Percentiles rank a stretch among this genome's conserved stretches.
phyloP scores from a whole-genome alignment of 2,329 filamentous ascomycete genomes.

The Apiospora marii region DNA sequence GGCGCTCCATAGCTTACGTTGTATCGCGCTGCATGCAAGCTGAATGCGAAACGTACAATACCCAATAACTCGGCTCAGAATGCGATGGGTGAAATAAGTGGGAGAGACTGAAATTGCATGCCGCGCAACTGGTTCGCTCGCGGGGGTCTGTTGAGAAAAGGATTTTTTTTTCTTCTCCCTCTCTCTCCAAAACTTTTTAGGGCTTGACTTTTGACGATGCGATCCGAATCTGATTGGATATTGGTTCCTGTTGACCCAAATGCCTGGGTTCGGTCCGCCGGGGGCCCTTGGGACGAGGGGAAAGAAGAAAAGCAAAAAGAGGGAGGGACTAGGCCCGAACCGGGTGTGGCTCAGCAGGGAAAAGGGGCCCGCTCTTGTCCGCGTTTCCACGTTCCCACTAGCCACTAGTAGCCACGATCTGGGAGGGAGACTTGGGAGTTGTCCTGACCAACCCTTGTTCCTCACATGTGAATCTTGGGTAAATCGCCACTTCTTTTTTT shows the following conservation, averaged over 20 bases:
- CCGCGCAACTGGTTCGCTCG: conserved; percentile 16
- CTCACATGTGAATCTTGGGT: conserved; percentile 15
- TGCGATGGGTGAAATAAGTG: conserved; percentile 17
- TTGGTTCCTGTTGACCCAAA: neutral
- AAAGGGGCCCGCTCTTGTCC: conserved; percentile 8
- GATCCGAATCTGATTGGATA: conserved; percentile 15
- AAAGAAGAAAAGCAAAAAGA: neutral
- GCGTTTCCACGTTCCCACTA: conserved; percentile 4
- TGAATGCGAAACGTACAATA: conserved; percentile 18
- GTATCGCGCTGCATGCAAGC: neutral
- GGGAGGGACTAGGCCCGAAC: neutral
- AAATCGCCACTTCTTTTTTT: neutral
- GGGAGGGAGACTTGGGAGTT: neutral
- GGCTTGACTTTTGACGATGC: conserved; percentile 10
- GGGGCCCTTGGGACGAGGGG: neutral
- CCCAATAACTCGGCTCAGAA: neutral
- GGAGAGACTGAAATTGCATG: conserved; percentile 8
- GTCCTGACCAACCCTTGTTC: neutral
- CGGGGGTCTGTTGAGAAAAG: neutral
- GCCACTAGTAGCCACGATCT: conserved; percentile 20
- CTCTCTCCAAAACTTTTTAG: neutral
- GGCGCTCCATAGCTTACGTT: neutral
- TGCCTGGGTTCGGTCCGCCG: conserved; percentile 6
- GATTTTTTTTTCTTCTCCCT: neutral
- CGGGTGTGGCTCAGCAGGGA: conserved; percentile 4